phyloP scores from a whole-genome alignment of 2,329 filamentous ascomycete genomes.

The Ilyonectria destructans region DNA sequence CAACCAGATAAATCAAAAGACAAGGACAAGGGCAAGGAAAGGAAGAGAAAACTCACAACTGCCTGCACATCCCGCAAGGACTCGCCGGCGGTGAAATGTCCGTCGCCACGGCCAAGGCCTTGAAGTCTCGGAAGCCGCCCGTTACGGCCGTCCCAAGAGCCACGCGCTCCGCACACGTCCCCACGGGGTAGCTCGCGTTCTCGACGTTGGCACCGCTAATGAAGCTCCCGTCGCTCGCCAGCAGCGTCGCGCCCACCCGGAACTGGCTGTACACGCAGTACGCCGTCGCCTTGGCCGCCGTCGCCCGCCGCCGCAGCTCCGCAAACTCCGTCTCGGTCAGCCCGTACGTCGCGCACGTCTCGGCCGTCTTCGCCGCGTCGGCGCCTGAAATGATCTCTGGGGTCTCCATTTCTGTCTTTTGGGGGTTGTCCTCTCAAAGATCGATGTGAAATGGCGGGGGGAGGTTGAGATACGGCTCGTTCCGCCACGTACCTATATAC shows the following conservation, averaged over 20 bases:
- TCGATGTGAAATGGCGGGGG: not conserved
- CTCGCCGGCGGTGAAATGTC: conserved; percentile 80
- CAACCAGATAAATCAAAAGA: conserved; percentile 8
- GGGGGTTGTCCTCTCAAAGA: not conserved
- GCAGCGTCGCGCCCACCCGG: conserved; percentile 87
- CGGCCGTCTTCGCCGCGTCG: conserved; percentile 49
- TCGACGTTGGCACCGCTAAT: conserved; percentile 87
- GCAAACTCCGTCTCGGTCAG: conserved; percentile 77
- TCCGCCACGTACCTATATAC: conserved; percentile 2
- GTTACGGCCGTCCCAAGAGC: conserved; percentile 86
- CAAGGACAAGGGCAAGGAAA: conserved; percentile 9
- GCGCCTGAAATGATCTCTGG: conserved; percentile 47
- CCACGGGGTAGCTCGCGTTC: conserved; percentile 93
- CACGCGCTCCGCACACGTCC: conserved; percentile 96
- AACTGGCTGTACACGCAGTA: conserved; percentile 97
- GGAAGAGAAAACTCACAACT: conserved; percentile 76
- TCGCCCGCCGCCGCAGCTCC: conserved; percentile 74
- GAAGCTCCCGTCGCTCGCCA: conserved; percentile 65
- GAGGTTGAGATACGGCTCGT: not conserved
- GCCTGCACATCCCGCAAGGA: conserved; percentile 96
- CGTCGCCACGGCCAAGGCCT: conserved; percentile 88
- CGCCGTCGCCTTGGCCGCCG: conserved; percentile 82
- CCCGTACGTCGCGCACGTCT: conserved; percentile 54
- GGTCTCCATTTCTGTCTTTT: conserved; percentile 35
- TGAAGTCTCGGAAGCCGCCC: conserved; percentile 72